Evolutionary conservation across 2,329 filamentous ascomycete genomes (phyloP), one percentile per base, ranked within the genome.

Genomic region (Chaetomiaceae sp.): DNA sequence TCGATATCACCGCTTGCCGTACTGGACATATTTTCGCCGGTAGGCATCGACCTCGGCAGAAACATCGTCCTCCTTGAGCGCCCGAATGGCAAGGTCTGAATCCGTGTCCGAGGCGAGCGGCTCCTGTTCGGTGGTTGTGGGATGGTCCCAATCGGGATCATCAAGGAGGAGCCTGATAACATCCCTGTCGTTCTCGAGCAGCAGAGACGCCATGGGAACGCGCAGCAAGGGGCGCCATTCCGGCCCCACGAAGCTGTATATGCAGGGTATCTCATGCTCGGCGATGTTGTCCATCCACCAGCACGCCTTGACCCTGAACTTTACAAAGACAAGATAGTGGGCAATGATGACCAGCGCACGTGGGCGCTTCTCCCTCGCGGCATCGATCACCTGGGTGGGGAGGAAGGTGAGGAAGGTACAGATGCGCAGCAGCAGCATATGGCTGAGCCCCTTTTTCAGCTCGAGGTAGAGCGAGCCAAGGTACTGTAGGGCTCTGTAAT

Each of bases 391-490:
- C 5, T 55, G 54, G 0, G 61, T 60, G 5, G 75, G 73, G 17
- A 78, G 54, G 46, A 75, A 80, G 2, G 75, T 81, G 49, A 77
- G 72, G 66, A 74, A 78, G 9, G 75, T 78, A 53, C 77, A 71
- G 60, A 77, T 69, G 47, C 78, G 73, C 13, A 81, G 62, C 51
- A 68, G 64, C 58, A 80, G 67, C 21, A 74, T 63, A 16, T 70
- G 65, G 31, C 67, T 67, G 37, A 76, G 68, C 4, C 76, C 76
- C 14, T 54, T 48, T 1, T 68, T 56, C 10, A 81, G 63, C 55
- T 78, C 72, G 45, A 66, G 62, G 53, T 79, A 81, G 1, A 81
- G 67, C 1, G 75, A 73, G 25, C 77, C 78, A 2, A 81, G 66
- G 53, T 70, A 76, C 47, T 70, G 70, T 6, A 80, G 68, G 3